Conservation (phyloP, 1,139 yeast genomes). For the Nematodospora anomalae region DNA sequence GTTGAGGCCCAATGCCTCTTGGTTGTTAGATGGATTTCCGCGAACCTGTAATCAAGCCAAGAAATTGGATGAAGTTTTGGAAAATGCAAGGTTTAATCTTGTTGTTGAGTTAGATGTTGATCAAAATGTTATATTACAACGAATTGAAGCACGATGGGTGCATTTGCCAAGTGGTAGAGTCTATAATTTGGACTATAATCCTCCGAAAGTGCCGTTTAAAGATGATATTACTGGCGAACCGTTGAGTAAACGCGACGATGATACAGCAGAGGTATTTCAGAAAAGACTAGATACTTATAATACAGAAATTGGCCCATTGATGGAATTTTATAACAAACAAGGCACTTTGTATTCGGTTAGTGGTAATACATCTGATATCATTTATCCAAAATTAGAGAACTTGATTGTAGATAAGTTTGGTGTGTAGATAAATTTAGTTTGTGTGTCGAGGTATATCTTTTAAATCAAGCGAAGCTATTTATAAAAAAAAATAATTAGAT, state of each 20-base stretch:
- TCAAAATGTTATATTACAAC: conserved; percentile 68
- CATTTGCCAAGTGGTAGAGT: conserved; percentile 84
- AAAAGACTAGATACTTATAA: conserved; percentile 66
- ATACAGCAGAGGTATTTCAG: conserved; percentile 66
- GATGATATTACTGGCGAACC: conserved; percentile 93
- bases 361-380: conserved; percentile 82
- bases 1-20: conserved; percentile 49
- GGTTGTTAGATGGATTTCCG: conserved; percentile 93
- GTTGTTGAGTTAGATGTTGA: conserved; percentile 88
- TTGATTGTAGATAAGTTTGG: conserved; percentile 20
- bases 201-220: conserved; percentile 76
- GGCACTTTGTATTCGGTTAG: conserved; percentile 58
- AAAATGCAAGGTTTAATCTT: conserved; percentile 49
- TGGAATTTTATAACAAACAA: conserved; percentile 53
- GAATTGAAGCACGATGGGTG: conserved; percentile 85
- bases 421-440: background rate
- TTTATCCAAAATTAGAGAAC: conserved; percentile 65
- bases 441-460: too few species aligned
- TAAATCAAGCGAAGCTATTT: background rate
- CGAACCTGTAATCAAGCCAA: conserved; percentile 74
- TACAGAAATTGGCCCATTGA: conserved; percentile 59
- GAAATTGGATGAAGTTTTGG: conserved; percentile 51
- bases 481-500: background rate
- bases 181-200: conserved; percentile 82
- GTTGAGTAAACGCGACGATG: conserved; percentile 75